Base-by-base conservation (phyloP, 768 basidiomycete species). In the Tricholoma sp. region DNA sequence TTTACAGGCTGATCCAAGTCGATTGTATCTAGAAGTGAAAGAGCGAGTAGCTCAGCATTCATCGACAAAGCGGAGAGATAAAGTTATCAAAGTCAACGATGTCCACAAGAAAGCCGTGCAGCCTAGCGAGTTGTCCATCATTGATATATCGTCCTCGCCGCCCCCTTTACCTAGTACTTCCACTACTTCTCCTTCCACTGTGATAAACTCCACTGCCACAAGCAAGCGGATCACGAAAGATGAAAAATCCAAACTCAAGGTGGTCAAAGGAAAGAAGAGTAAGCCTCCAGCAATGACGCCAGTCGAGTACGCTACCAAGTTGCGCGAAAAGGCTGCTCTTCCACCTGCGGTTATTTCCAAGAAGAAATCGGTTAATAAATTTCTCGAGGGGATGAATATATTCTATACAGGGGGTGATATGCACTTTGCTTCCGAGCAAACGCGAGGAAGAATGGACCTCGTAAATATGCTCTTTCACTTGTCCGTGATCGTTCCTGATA, bases 341-440 rank as follows among this genome's bases (percentile, higher is more conserved):
- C 59, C 44, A 31, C 49, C 52, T 47, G 54, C 60, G 55, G 57
- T 68, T 62, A 56, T 58, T 59, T 18, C 58, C 55, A 61, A 57
- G 37, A 56, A 55, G 17, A 52, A 53, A 4, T 17, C 47, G 12
- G 59, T 56, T 20, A 53, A 58, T 44, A 66, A 66, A 55, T 80
- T 78, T 62, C 72, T 88, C 18, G 69, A 71, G 47, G 83, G 83
- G 20, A 81, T 77, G 63, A 72, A 68, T 48, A 80, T 89, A 32
- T 83, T 81, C 63, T 87, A 84, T 61, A 68, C 73, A 34, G 83
- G 83, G 29, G 81, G 77, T 6, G 87, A 89, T 66, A 75, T 78
- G 74, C 72, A 65, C 24, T 76, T 72, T 55, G 84, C 85, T 2
- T 73, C 78, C 24, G 70, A 73, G 36, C 65, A 65, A 45, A 88